Conservation (phyloP, 140 eudicot genomes). For the Ambrosia hybrid region DNA sequence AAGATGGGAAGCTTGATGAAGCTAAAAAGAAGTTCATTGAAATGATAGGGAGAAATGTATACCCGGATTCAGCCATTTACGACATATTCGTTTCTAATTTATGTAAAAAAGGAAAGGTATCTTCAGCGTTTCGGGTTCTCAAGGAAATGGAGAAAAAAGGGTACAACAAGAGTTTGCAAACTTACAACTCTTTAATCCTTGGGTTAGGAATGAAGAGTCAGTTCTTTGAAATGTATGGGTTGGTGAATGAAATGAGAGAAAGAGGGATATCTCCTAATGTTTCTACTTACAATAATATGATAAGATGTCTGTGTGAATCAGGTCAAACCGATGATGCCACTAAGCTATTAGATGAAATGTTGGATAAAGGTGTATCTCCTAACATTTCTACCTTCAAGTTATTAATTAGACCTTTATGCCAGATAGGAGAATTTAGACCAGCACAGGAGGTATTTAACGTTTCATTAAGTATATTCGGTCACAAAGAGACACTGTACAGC, state of each 20-base stretch:
- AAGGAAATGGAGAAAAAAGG: conserved; percentile 96
- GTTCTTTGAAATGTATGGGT: conserved; percentile 87
- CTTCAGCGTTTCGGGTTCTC: conserved; percentile 89
- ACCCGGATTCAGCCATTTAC: conserved; percentile 72
- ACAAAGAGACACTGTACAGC: conserved; percentile 58
- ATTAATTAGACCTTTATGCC: conserved; percentile 68
- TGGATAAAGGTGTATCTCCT: conserved; percentile 58
- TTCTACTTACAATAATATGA: conserved; percentile 67
- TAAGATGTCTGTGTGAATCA: conserved; percentile 64
- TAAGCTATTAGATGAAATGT: conserved; percentile 76
- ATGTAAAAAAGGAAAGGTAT: conserved; percentile 70
- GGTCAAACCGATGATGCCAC: conserved; percentile 71
- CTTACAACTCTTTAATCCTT: conserved; percentile 75
- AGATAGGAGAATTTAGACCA: conserved; percentile 76
- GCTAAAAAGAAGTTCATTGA: conserved; percentile 83
- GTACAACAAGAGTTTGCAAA: conserved; percentile 65
- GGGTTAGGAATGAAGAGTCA: conserved; percentile 78
- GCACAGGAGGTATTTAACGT: conserved; percentile 77
- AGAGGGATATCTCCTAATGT: conserved; percentile 68
- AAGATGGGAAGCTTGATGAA: conserved; percentile 76
- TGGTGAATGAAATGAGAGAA: conserved; percentile 87
- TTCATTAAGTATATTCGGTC: conserved; percentile 61
- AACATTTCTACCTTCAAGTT: conserved; percentile 57
- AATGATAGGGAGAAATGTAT: conserved; percentile 67
- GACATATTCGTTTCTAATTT: conserved; percentile 58